phyloP scores from a whole-genome alignment of 2,329 filamentous ascomycete genomes.

The Alternaria brassicae region DNA sequence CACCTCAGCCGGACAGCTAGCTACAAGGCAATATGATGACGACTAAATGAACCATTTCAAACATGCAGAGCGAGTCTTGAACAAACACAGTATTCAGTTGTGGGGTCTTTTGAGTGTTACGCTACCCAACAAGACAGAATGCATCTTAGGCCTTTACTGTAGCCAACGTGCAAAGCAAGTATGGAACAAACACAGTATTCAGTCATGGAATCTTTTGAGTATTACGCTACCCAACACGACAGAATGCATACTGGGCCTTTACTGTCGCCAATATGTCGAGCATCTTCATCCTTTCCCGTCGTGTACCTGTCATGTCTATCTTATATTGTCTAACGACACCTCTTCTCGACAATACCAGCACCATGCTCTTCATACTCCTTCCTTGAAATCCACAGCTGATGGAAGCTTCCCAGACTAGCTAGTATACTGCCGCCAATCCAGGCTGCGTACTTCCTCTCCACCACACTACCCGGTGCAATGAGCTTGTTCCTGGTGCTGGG shows the following conservation, averaged over 20 bases:
- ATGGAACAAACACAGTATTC: neutral
- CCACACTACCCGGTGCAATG: slow-evolving; percentile 82
- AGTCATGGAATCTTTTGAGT: neutral
- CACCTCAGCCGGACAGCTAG: slow-evolving; percentile 18
- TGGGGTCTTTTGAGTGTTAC: neutral
- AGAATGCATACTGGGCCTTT: neutral
- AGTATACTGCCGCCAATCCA: slow-evolving; percentile 98
- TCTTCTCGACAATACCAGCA: slow-evolving; percentile 87
- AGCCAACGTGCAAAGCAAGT: neutral
- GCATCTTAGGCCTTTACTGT: neutral
- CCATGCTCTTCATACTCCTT: slow-evolving; percentile 99
- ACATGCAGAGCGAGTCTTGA: neutral
- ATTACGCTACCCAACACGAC: neutral
- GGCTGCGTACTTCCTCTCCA: slow-evolving; percentile 87
- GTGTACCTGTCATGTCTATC: neutral
- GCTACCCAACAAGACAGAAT: neutral
- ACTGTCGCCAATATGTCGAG: neutral
- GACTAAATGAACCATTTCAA: slow-evolving; percentile 11
- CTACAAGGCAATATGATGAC: slow-evolving; percentile 26
- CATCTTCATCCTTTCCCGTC: neutral
- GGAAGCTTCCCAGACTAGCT: slow-evolving; percentile 93
- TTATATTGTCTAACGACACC: slow-evolving; percentile 75
- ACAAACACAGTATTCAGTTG: neutral
- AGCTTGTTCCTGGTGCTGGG: slow-evolving; percentile 88
- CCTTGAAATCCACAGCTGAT: slow-evolving; percentile 98